Base-by-base conservation (phyloP, 2,329 filamentous ascomycete genomes). In the Stemphylium vesicarium region DNA sequence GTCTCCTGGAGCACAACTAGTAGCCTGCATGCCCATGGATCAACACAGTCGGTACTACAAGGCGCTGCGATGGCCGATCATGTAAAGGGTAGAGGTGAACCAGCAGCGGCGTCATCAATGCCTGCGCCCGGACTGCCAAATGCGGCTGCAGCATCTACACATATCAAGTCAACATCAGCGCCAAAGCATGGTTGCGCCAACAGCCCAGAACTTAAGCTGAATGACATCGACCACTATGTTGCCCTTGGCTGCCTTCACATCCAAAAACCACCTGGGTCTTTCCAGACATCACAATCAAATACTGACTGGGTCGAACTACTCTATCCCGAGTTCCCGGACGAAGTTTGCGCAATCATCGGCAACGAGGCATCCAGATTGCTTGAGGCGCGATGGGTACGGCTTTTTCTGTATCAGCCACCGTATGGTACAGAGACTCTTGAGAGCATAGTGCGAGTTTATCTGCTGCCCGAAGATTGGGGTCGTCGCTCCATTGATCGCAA, bases 381-480 rank as follows among this genome's bases (percentile, higher is more conserved):
- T 2, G 63, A 71, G 45, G 72, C 74, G 13, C 59, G 56, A 16
- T 77, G 75, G 74, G 72, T 76, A 26, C 68, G 74, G 4, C 50
- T 71, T 1, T 71, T 72, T 39, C 45, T 62, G 10, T 58, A 65
- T 38, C 49, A 45, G 10, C 33, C 44, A 5, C 24, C 33, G 2
- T 11, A 33, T n/a, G 26, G 24, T 10, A 44, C 8, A 16, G 8
- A 7, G 5, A n/a, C 29, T 29, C n/a, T 13, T 12, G 33, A 16
- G 18, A 59, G 48, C 24, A 37, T 76, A 32, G 41, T 85, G 7
- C 81, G 88, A 18, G 77, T 91, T 0, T 87, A 88, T 63, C 62
- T 89, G 4, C 79, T 90, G 2, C 86, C 88, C 2, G 85, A 89
- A 59, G 89, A 93, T 72, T 78, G 85, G 31, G 80, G 82, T 2